Evolutionary conservation across 2,329 filamentous ascomycete genomes (phyloP).

Genomic region (Apiospora marii): DNA sequence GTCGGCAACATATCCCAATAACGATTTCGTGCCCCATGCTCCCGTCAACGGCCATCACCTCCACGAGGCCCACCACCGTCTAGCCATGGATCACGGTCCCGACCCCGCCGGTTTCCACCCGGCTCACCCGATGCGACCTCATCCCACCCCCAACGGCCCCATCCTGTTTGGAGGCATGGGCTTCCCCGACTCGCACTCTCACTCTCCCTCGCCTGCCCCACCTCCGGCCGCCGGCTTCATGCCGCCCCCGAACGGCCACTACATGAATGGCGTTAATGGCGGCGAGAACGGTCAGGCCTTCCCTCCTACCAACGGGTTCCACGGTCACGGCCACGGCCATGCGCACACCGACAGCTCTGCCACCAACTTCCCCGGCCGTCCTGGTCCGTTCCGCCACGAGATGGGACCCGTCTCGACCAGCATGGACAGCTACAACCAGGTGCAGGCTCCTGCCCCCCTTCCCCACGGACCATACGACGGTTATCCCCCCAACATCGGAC

Average conservation of each 20-base stretch:
- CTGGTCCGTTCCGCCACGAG: conserved; percentile 39
- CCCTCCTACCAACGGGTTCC: conserved; percentile 25
- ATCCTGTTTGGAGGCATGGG: conserved; percentile 59
- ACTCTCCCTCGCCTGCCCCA: conserved; percentile 65
- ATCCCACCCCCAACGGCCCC: conserved; percentile 58
- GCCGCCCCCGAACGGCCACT: conserved; percentile 47
- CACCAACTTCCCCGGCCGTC: conserved; percentile 34
- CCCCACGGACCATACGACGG: conserved; percentile 43
- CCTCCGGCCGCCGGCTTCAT: conserved; percentile 54
- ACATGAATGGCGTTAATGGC: conserved; percentile 34
- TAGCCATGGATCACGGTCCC: not conserved
- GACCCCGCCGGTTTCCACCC: conserved; percentile 30
- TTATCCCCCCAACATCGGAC: conserved; percentile 43
- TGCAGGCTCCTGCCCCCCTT: conserved; percentile 32
- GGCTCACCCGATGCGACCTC: conserved; percentile 36
- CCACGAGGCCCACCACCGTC: conserved; percentile 9
- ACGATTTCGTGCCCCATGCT: conserved; percentile 34
- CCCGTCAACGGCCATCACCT: conserved; percentile 30
- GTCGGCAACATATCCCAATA: conserved; percentile 34
- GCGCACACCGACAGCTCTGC: conserved; percentile 38
- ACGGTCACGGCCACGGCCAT: conserved; percentile 39
- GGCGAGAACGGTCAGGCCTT: conserved; percentile 37
- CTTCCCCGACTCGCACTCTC: conserved; percentile 62
- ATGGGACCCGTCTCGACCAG: conserved; percentile 34
- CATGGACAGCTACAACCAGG: conserved; percentile 38